These are phyloP conservation scores for Ehretia macrophylla DNA, from an alignment of 257 asterid genomes.

Conservation along the genomic window DNA sequence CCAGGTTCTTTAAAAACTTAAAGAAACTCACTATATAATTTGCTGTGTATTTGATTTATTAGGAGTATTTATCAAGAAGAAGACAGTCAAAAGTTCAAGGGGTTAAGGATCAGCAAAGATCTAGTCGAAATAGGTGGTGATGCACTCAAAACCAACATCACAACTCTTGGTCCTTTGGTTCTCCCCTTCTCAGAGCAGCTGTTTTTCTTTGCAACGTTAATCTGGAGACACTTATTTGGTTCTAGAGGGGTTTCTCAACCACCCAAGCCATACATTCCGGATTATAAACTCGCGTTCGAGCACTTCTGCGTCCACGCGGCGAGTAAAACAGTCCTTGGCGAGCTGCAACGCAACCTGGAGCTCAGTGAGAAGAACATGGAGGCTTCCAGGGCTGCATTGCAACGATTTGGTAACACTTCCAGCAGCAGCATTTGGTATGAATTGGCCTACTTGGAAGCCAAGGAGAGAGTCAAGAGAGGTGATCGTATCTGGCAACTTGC, in stretches of 20 bases:
- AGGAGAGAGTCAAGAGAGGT: slow-evolving; percentile 59
- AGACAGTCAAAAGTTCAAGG: slow-evolving; percentile 62
- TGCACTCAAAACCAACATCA: slow-evolving; percentile 87
- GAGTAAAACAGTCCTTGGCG: slow-evolving; percentile 75
- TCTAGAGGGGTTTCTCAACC: slow-evolving; percentile 20
- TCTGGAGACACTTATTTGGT: slow-evolving; percentile 50
- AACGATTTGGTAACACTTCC: slow-evolving; percentile 88
- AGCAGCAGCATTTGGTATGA: slow-evolving; percentile 98
- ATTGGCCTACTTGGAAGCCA: slow-evolving; percentile 82
- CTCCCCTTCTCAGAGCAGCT: slow-evolving; percentile 79
- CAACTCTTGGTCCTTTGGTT: slow-evolving; percentile 79
- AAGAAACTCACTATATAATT: too few relatives aligned
- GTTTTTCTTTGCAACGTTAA: slow-evolving; percentile 62
- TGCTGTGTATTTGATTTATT: slow-evolving; percentile 8
- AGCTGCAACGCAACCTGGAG: slow-evolving; percentile 81
- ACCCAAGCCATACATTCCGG: slow-evolving; percentile 82
- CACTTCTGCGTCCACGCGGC: slow-evolving; percentile 94
- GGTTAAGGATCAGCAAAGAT: slow-evolving; percentile 69
- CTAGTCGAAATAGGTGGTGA: slow-evolving; percentile 77
- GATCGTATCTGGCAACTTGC: slow-evolving; percentile 91
- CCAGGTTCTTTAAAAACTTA: too few relatives aligned
- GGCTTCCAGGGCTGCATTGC: slow-evolving; percentile 67
- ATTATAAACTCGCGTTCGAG: slow-evolving; percentile 91
- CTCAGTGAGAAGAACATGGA: slow-evolving; percentile 75
- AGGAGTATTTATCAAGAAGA: slow-evolving; percentile 87